Evolutionary conservation across 2,329 filamentous ascomycete species (phyloP).

Genomic region (Aspergillus brasiliensis): DNA sequence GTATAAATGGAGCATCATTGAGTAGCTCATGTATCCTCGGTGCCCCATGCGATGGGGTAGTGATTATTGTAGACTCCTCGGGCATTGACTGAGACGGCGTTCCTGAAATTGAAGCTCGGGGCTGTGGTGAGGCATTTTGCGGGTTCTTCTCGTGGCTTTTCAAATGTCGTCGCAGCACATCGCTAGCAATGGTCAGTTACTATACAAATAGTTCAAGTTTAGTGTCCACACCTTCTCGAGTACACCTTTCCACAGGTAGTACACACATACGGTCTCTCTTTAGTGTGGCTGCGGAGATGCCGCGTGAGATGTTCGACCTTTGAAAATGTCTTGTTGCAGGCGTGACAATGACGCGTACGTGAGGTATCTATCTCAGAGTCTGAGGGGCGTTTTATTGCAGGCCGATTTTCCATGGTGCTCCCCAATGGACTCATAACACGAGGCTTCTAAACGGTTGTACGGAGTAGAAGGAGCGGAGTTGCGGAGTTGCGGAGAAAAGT

Average conservation of each 20-base stretch:
- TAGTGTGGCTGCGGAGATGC: conserved; percentile 89
- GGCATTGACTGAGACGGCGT: background rate
- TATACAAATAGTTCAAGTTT: background rate
- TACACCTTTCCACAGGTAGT: conserved; percentile 23
- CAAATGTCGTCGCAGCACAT: conserved; percentile 20
- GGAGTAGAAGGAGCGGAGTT: background rate
- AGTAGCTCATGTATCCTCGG: background rate
- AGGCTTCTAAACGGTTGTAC: background rate
- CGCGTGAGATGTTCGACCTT: conserved; percentile 25
- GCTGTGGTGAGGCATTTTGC: background rate
- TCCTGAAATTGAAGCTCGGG: background rate
- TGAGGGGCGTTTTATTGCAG: background rate
- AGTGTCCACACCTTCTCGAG: conserved; percentile 16
- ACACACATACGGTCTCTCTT: conserved; percentile 74
- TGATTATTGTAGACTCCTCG: background rate
- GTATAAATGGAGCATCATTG: background rate
- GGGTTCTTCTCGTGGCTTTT: conserved; percentile 17
- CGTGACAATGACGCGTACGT: conserved; percentile 3
- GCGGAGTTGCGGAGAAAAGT: background rate
- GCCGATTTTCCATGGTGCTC: background rate
- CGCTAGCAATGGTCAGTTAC: conserved; percentile 5
- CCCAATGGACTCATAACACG: background rate
- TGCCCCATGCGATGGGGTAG: background rate
- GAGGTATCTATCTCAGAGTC: background rate
- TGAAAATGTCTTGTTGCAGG: conserved; percentile 21